phyloP scores from a whole-genome alignment of 495 filamentous ascomycete genomes.

The Chlorociboria aeruginascens region DNA sequence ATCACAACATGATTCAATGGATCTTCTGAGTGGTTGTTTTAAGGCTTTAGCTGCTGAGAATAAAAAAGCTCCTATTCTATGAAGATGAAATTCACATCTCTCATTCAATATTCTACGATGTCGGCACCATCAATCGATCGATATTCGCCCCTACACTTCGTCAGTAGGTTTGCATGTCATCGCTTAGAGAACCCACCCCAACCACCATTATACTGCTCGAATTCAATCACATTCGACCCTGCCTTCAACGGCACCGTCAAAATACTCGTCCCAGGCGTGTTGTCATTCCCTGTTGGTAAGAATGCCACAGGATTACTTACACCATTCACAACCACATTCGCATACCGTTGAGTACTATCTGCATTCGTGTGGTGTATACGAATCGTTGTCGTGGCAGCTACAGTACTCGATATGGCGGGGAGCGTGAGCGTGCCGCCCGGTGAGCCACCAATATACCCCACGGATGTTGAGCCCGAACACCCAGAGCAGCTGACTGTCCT shows the following conservation, averaged over 20 bases:
- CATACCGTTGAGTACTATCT: conserved; percentile 37
- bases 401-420: conserved; percentile 29
- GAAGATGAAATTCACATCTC: background rate
- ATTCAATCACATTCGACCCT: conserved; percentile 31
- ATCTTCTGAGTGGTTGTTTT: conserved; percentile 11
- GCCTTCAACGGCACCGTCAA: conserved; percentile 29
- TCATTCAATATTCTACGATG: conserved; percentile 19
- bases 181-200: conserved; percentile 26
- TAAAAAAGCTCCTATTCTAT: background rate
- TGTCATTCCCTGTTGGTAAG: conserved; percentile 27
- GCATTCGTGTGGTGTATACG: conserved; percentile 41
- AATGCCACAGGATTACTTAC: conserved; percentile 37
- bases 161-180: conserved; percentile 1
- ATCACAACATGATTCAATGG: conserved; percentile 11
- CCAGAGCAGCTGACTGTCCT: conserved; percentile 24
- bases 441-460: conserved; percentile 42
- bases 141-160: conserved; percentile 32
- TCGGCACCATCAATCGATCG: conserved; percentile 43
- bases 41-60: conserved; percentile 1
- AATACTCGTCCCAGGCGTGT: conserved; percentile 22
- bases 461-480: conserved; percentile 33
- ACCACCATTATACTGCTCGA: conserved; percentile 32
- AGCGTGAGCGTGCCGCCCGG: conserved; percentile 34
- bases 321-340: conserved; percentile 44
- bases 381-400: conserved; percentile 37